phyloP scores from a whole-genome alignment of 2,329 filamentous ascomycete genomes.

The Tolypocladium tropicale region DNA sequence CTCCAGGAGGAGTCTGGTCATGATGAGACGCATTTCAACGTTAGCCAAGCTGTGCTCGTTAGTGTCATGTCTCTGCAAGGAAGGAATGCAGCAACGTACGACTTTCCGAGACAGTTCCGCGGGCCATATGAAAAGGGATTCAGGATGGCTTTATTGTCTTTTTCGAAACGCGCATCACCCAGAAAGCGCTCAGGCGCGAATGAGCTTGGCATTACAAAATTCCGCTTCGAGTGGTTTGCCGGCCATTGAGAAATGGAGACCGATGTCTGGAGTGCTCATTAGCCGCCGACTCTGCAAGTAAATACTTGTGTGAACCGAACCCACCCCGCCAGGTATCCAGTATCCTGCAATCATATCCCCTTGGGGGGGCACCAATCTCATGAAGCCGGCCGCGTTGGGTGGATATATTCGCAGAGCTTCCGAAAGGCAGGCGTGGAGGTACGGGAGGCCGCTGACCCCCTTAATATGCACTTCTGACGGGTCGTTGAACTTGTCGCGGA shows the following conservation, averaged over 20 bases:
- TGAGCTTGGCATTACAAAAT: not conserved
- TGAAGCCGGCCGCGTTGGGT: conserved; percentile 8
- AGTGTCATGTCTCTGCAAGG: not conserved
- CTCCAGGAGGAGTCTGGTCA: conserved; percentile 33
- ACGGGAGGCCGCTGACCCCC: conserved; percentile 1
- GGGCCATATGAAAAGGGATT: not conserved
- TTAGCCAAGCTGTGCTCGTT: conserved; percentile 30
- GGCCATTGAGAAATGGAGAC: not conserved
- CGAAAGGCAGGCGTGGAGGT: conserved; percentile 24
- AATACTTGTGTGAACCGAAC: not conserved
- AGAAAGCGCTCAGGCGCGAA: not conserved
- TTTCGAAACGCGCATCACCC: not conserved
- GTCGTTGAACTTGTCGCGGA: conserved; percentile 1
- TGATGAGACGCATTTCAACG: conserved; percentile 37
- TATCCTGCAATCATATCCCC: conserved; percentile 16
- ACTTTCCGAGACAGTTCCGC: not conserved
- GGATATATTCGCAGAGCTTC: conserved; percentile 30
- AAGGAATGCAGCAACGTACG: not conserved
- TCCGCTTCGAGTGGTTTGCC: not conserved
- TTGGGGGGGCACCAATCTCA: conserved; percentile 17
- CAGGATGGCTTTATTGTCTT: not conserved
- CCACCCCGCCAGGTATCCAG: conserved; percentile 20
- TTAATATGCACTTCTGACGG: conserved; percentile 2
- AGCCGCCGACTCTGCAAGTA: conserved; percentile 25
- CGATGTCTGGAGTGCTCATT: conserved; percentile 22